A percentile compares a stretch with the other conserved stretches of the same genome.
Evolutionary conservation across 331 rosid species (phyloP).

Genomic region (Rhamnella rubrinervis): DNA sequence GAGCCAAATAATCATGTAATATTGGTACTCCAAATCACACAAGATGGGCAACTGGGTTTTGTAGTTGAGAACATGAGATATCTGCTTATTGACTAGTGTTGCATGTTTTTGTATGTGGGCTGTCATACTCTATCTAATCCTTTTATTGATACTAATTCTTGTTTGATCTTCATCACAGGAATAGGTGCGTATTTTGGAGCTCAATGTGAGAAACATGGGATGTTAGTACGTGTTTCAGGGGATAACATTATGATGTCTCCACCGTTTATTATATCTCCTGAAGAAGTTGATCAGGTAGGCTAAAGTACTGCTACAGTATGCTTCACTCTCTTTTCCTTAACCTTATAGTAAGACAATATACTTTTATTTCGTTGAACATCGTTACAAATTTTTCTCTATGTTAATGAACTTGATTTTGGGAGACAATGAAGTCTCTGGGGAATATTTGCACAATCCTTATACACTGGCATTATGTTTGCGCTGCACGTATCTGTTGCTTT

Average conservation of each 20-base stretch:
- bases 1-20: background rate
- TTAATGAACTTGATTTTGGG: no score
- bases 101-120: no score
- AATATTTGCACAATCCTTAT: no score
- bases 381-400: no score
- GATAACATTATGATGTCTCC: constrained; percentile 88
- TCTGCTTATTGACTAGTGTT: no score
- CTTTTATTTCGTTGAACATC: background rate
- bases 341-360: background rate
- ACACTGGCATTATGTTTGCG: no score
- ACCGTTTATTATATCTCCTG: constrained; percentile 58
- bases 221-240: constrained; percentile 80
- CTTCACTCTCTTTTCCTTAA: background rate
- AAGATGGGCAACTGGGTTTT: no score
- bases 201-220: constrained; percentile 67
- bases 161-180: constrained; percentile 37
- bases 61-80: no score
- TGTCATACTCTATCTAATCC: no score
- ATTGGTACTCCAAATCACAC: background rate
- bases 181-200: constrained; percentile 81
- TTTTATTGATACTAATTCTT: background rate
- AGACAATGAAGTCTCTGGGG: no score
- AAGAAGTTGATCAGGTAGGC: constrained; percentile 78
- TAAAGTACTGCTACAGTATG: background rate
- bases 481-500: no score